Evolutionary conservation across 1,284 basidiomycete genomes (phyloP), one percentile per base, ranked within the genome.

Genomic region (Ustilago hordei): DNA sequence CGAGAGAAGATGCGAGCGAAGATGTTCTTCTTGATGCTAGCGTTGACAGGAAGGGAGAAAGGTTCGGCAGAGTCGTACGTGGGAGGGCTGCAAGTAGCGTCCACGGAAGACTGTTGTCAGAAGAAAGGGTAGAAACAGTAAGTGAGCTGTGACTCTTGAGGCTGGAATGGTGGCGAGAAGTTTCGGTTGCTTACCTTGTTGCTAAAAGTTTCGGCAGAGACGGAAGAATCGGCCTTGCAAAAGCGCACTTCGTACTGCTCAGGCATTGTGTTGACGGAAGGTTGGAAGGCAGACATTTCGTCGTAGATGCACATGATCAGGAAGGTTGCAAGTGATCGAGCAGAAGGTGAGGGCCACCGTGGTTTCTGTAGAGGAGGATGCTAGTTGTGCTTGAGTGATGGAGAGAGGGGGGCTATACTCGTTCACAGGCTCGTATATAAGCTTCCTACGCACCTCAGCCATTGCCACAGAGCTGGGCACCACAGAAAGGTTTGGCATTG

Each of bases 1-100:
- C 72, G 66, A n/a, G 38, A 31, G 55, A 75, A 70, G 57, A 70
- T n/a, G 17, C 72, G 72, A 19, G 57, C 23, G 57, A 75, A 55
- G 19, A 75, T 38, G 53, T 39, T 60, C 39, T 31, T 36, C 28
- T 75, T 75, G 8, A 17, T 2, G 23, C 23, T 8, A 15, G 58
- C 52, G 39, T 57, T 28, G 15, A n/a, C 9, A 9, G 54, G 32
- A 7, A 62, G 17, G 3, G 31, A 4, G 39, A 45, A 8, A 23
- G 58, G 31, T 19, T 38, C 45, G 19, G 13, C 17, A 6, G 48
- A 45, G 15, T 68, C 70, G 43, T 73, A 73, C 8, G 64, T 55
- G 6, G 70, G 70, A 11, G 65, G 70, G 32, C 35, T 54, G 52
- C 50, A 8, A 13, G 43, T 28, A 3, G 36, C 43, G 36, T 71